Conservation (phyloP, 2,329 filamentous ascomycete species). For the Alternaria sp. region DNA sequence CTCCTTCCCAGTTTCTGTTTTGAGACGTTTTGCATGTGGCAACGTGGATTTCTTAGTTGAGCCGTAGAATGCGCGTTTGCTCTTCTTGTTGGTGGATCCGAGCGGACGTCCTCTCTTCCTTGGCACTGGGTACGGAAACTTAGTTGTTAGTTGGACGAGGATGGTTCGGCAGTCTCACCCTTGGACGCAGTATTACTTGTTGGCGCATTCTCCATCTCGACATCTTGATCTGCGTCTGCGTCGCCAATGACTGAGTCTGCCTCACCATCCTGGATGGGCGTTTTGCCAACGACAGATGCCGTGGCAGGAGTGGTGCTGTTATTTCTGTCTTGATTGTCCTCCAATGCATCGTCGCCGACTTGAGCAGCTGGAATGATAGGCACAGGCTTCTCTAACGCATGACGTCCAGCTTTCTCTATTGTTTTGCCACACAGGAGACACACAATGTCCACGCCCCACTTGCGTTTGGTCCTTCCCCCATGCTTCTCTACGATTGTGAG, state of each 20-base stretch:
- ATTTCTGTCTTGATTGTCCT: not conserved
- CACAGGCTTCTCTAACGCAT: slow-evolving; percentile 1
- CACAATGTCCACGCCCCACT: slow-evolving; percentile 28
- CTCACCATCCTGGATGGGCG: not conserved
- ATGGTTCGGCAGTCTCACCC: slow-evolving; percentile 19
- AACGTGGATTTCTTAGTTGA: not conserved
- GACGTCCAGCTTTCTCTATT: slow-evolving; percentile 26
- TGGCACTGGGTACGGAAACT: slow-evolving; percentile 12
- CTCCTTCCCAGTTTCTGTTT: not conserved
- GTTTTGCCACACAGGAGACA: slow-evolving; percentile 32
- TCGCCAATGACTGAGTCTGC: slow-evolving; percentile 7
- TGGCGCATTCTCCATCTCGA: not conserved
- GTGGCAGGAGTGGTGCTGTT: too few species aligned
- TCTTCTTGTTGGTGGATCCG: slow-evolving; percentile 14
- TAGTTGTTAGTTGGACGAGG: slow-evolving; percentile 14
- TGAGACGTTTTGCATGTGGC: not conserved
- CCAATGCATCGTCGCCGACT: slow-evolving; percentile 1
- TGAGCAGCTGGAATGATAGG: not conserved
- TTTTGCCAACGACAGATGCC: not conserved
- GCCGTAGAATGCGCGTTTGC: not conserved
- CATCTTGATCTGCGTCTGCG: slow-evolving; percentile 1
- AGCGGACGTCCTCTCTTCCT: slow-evolving; percentile 13
- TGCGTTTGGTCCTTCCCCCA: slow-evolving; percentile 10
- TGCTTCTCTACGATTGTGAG: slow-evolving; percentile 33
- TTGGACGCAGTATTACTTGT: slow-evolving; percentile 2